Evolutionary conservation across 495 filamentous ascomycete species (phyloP), one percentile per base, ranked within the genome.

Genomic region (Penicillium crystallinum): DNA sequence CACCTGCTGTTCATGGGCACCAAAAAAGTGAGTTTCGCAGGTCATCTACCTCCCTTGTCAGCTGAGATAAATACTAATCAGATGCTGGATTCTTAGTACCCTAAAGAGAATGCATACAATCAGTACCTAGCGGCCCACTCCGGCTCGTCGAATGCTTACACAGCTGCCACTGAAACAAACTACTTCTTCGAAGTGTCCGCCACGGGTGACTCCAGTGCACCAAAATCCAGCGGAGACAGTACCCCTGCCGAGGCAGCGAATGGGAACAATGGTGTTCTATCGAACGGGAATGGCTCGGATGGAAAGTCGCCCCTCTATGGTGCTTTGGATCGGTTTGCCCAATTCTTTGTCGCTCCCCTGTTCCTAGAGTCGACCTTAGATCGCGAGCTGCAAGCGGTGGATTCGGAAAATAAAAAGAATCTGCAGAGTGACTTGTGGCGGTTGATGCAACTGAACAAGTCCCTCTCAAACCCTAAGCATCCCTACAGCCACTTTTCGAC

Each of bases 361-460:
- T 99, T 97, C 67, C 78, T 97, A 11, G 82, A 85, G 46, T 90
- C 85, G 35, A 96, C 92, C 2, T 67, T 99, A 35, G 93, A 99
- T 56, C 83, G 93, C 25, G 93, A 99, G 71, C 75, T 99, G 53
- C 81, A 76, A 53, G 93, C 93, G 17, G 93, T 99, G 17, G 93
- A 99, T 70, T 97, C 93, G 0, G 93, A 99, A 66, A 96, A 97
- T 72, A 99, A 99, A 78, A 97, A 99, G 77, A 99, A 99, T 56
- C 80, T 99, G 21, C 93, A 99, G 72, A 95, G 81, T 68, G 93
- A 99, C 66, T 74, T 81, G 52, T 99, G 95, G 95, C 85, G 93
- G 18, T 69, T 96, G 52, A 83, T 91, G 68, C 93, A 99, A 65
- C 78, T 99, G 27, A 88, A 88, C 63, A 97, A 96, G 70, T 86